These are phyloP conservation scores for Spatholobus suberectus DNA, from an alignment of 306 rosid genomes.

Conservation along the genomic window DNA sequence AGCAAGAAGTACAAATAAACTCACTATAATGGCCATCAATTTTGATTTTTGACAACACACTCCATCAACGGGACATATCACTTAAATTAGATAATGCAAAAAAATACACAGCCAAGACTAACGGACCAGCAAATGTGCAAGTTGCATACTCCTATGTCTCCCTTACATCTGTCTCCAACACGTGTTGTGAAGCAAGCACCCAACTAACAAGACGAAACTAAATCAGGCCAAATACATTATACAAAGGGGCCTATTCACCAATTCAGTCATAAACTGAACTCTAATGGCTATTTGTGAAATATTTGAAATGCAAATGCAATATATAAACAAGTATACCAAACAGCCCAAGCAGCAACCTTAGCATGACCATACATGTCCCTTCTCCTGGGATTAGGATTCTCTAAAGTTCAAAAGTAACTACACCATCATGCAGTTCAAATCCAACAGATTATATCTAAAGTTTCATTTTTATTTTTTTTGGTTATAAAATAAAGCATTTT, in stretches of 20 bases:
- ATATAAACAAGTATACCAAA: slow-evolving; percentile 44
- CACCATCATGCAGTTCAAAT: neutral
- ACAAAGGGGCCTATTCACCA: slow-evolving; percentile 7
- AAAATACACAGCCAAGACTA: slow-evolving; percentile 36
- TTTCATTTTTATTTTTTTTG: neutral
- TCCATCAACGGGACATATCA: slow-evolving; percentile 44
- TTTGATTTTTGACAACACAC: slow-evolving; percentile 38
- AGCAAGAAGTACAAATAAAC: slow-evolving; percentile 30
- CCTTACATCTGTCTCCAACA: slow-evolving; percentile 40
- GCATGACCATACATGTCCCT: slow-evolving; percentile 39
- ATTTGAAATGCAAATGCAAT: slow-evolving; percentile 39
- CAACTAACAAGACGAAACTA: slow-evolving; percentile 31
- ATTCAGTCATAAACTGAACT: slow-evolving; percentile 35
- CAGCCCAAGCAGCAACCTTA: slow-evolving; percentile 27
- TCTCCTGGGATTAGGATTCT: neutral
- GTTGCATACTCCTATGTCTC: slow-evolving; percentile 34
- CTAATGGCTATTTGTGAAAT: slow-evolving; percentile 31
- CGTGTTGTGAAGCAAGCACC: slow-evolving; percentile 33
- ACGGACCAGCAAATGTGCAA: slow-evolving; percentile 36
- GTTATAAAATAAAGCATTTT: neutral
- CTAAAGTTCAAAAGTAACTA: neutral
- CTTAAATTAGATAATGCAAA: slow-evolving; percentile 47
- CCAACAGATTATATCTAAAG: neutral
- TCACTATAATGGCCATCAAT: slow-evolving; percentile 34
- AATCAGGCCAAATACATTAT: slow-evolving; percentile 11